These are phyloP conservation scores for Phytophthora quininea DNA, from an alignment of 352 stramenopile species.

Conservation along the genomic window DNA sequence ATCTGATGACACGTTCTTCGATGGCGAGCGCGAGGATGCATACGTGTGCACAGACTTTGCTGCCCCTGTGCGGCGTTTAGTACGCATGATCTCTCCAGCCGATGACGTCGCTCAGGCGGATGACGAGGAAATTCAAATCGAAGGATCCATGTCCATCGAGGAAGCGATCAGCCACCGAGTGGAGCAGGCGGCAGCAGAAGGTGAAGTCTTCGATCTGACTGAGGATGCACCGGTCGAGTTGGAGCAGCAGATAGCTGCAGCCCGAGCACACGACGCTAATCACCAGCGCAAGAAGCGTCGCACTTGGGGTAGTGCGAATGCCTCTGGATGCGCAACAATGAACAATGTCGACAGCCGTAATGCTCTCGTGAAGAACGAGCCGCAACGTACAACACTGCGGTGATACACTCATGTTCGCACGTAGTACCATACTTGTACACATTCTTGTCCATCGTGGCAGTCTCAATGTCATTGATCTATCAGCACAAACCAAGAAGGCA, in stretches of 20 bases:
- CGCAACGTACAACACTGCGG: conserved; percentile 6
- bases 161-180: conserved; percentile 71
- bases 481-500: no score
- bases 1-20: conserved; percentile 71
- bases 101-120: conserved; percentile 28
- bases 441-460: no score
- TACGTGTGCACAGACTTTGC: conserved; percentile 68
- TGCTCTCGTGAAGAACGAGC: conserved; percentile 33
- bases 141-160: conserved; percentile 74
- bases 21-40: conserved; percentile 63
- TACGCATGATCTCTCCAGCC: conserved; percentile 51
- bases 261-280: conserved; percentile 19
- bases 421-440: no score
- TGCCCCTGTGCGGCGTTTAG: conserved; percentile 54
- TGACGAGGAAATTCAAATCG: conserved; percentile 74
- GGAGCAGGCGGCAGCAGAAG: conserved; percentile 51
- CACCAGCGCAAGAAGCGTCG: conserved; percentile 44
- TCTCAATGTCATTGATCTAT: no score
- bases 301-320: conserved; percentile 12
- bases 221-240: conserved; percentile 54
- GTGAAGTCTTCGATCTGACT: conserved; percentile 74
- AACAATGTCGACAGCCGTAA: neutral
- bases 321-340: neutral
- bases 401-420: no score
- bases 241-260: conserved; percentile 36